A percentile compares a stretch with the other conserved stretches of the same genome.
Conservation (phyloP, 805 yeast genomes). For the Candida gorgasii region DNA sequence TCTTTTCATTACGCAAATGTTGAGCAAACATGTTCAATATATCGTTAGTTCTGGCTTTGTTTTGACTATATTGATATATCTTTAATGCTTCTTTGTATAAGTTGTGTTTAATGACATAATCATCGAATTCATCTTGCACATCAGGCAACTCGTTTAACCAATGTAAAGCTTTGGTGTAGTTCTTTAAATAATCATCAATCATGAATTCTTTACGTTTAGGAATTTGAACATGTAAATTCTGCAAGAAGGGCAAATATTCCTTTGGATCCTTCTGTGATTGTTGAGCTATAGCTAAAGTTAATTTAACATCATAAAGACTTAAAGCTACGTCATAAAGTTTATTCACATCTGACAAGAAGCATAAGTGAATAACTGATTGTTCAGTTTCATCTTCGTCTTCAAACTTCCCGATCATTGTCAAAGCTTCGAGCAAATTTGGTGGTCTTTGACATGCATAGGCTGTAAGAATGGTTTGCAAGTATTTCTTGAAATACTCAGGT, state of each 20-base stretch:
- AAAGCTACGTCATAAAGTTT: constrained; percentile 76
- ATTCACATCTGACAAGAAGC: constrained; percentile 89
- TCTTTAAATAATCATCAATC: constrained; percentile 77
- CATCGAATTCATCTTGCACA: constrained; percentile 54
- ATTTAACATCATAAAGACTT: constrained; percentile 76
- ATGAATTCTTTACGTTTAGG: constrained; percentile 67
- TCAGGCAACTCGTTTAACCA: constrained; percentile 57
- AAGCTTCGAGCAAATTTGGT: constrained; percentile 76
- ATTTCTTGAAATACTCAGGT: constrained; percentile 54
- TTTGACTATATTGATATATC: constrained; percentile 55
- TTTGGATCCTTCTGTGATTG: constrained; percentile 98
- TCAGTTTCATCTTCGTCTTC: constrained; percentile 47
- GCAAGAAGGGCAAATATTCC: constrained; percentile 91
- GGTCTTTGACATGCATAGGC: constrained; percentile 93
- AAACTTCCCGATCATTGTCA: constrained; percentile 58
- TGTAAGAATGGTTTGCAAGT: constrained; percentile 78
- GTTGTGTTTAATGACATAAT: constrained; percentile 67
- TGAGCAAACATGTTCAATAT: constrained; percentile 66
- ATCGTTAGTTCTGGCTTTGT: constrained; percentile 45
- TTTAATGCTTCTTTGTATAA: constrained; percentile 70
- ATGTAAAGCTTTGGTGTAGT: constrained; percentile 64
- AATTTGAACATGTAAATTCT: constrained; percentile 67
- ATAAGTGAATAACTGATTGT: constrained; percentile 74
- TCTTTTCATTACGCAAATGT: constrained; percentile 52
- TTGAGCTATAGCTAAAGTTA: constrained; percentile 86